Base-by-base conservation (phyloP, 2,329 filamentous ascomycete genomes). In the Aspergillus pseudonomiae region DNA sequence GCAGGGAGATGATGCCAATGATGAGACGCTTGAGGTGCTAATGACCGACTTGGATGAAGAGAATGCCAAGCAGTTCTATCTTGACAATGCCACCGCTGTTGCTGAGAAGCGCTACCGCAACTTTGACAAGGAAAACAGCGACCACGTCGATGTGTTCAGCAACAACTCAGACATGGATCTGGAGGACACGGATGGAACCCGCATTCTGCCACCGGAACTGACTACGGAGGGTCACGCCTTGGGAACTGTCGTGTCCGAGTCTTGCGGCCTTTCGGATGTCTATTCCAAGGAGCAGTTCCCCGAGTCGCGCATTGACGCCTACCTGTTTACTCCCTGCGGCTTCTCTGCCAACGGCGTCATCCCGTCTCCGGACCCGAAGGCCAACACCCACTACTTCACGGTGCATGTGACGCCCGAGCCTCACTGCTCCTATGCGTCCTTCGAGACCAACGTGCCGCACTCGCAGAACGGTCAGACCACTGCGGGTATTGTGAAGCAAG, bases 321-420 rank as follows among this genome's bases (percentile, higher is more conserved):
- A 98, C 78, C 87, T 97, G 60, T 99, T 99, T 83, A 93, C 91
- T 0, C 95, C 95, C 0, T 99, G 95, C 74, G 95, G 95, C 63
- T 99, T 97, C 80, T 97, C 94, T 7, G 95, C 95, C 77, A 99
- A 99, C 74, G 95, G 93, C 59, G 94, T 99, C 24, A 87, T 99
- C 48, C 95, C 95, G 7, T 89, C 93, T 56, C 89, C 92, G 0
- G 82, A 86, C 16, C 82, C 83, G 64, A 78, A 77, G 43, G 83
- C 83, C 59, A 82, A 86, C 4, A 90, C 88, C 46, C 93, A 98
- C 80, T 99, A 99, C 82, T 99, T 97, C 81, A 99, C 94, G 1
- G 95, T 99, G 28, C 95, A 99, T 75, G 95, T 99, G 69, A 99
- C 95, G 0, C 95, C 95, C 0, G 95, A 99, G 84, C 93, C 94